phyloP scores from a whole-genome alignment of 768 basidiomycete species.

The Rhodosporidiobolus sp. region DNA sequence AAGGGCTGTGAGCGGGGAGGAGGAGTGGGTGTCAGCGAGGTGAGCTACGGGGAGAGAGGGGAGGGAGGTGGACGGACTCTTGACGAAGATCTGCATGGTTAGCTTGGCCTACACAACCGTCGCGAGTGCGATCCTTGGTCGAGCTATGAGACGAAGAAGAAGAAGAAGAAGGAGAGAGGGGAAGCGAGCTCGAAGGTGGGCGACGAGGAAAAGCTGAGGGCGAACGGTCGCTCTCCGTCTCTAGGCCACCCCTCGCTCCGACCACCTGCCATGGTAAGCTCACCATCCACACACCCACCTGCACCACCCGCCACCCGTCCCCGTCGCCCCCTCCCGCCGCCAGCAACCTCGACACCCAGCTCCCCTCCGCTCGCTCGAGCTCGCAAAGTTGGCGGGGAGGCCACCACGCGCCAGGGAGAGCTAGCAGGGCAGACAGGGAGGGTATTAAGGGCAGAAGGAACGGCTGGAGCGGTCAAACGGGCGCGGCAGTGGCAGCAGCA shows the following conservation, averaged over 20 bases:
- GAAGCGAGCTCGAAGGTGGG: neutral
- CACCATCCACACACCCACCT: neutral
- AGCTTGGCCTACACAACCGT: constrained; percentile 30
- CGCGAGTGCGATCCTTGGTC: constrained; percentile 16
- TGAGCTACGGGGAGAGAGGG: neutral
- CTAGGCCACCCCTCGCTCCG: constrained; percentile 4
- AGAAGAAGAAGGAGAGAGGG: neutral
- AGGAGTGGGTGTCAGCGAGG: constrained; percentile 60
- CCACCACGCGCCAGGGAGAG: too few relatives aligned
- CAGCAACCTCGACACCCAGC: neutral
- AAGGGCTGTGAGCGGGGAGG: constrained; percentile 61
- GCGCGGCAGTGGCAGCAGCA: constrained; percentile 2
- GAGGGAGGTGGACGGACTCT: constrained; percentile 23
- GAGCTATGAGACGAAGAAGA: constrained; percentile 6
- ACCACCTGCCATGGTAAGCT: constrained; percentile 5
- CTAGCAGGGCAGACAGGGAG: neutral
- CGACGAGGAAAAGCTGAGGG: neutral
- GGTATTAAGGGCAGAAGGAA: neutral
- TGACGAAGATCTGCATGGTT: constrained; percentile 95
- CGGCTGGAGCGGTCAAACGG: neutral
- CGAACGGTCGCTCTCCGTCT: neutral
- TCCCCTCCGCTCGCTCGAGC: neutral
- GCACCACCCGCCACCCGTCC: neutral
- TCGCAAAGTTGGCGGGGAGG: too few relatives aligned
- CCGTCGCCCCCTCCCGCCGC: neutral